These are phyloP conservation scores for Lophiostoma macrostomum DNA, from an alignment of 495 filamentous ascomycete species.

Conservation along the genomic window DNA sequence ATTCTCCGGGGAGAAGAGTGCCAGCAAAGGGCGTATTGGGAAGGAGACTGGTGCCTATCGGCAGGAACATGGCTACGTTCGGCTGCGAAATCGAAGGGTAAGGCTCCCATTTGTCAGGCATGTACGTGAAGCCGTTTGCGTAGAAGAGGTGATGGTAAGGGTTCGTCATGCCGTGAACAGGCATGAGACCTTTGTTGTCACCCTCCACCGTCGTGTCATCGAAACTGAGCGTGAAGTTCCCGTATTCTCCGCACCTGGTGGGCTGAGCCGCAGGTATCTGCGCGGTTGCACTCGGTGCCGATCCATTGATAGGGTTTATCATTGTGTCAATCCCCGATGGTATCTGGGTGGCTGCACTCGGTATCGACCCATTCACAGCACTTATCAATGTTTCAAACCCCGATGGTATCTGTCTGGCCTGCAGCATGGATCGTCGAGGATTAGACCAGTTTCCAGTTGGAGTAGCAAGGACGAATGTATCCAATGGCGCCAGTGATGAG, in stretches of 20 bases:
- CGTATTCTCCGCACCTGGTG: slow-evolving; percentile 37
- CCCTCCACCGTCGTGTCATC: slow-evolving; percentile 36
- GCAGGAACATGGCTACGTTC: slow-evolving; percentile 45
- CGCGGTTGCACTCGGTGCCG: background rate
- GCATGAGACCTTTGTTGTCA: slow-evolving; percentile 33
- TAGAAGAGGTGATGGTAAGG: slow-evolving; percentile 48
- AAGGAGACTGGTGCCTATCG: slow-evolving; percentile 29
- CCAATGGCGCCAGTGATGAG: slow-evolving; percentile 1
- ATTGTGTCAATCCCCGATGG: slow-evolving; percentile 1
- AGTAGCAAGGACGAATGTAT: background rate
- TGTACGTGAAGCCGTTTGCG: slow-evolving; percentile 44
- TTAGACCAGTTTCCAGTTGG: background rate
- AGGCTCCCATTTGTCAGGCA: slow-evolving; percentile 43
- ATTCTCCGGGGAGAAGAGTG: slow-evolving; percentile 40
- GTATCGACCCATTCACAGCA: too few species aligned
- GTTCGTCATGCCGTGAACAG: slow-evolving; percentile 43
- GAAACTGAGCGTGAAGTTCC: slow-evolving; percentile 38
- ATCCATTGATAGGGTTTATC: background rate
- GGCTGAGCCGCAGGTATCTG: background rate
- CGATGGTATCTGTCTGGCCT: background rate
- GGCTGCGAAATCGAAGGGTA: slow-evolving; percentile 43
- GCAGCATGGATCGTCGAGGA: too few species aligned
- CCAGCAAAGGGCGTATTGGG: slow-evolving; percentile 35
- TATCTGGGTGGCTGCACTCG: too few species aligned
- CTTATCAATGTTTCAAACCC: background rate